A percentile compares a stretch with the other conserved stretches of the same genome.
Evolutionary conservation across 345 rosid species (phyloP).

Genomic region (Citrus reticulata): DNA sequence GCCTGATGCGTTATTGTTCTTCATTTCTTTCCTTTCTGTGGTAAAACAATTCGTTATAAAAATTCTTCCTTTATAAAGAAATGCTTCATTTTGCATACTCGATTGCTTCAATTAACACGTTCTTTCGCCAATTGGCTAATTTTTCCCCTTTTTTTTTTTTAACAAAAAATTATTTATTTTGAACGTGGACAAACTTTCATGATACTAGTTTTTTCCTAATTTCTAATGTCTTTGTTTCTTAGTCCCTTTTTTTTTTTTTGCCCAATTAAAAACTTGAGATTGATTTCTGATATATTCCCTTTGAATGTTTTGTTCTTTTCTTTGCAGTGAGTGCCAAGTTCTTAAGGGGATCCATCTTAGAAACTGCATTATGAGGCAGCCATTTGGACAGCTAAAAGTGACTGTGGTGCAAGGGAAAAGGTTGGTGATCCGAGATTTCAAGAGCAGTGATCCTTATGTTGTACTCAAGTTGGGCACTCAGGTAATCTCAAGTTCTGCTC

Average conservation of each 20-base stretch:
- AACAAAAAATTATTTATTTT: no score
- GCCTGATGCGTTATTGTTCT: background rate
- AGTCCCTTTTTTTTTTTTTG: background rate
- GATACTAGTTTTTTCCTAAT: background rate
- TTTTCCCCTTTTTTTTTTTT: no score
- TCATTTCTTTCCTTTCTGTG: background rate
- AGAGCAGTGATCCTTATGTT: conserved; percentile 96
- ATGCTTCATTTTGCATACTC: background rate
- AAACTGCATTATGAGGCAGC: conserved; percentile 50
- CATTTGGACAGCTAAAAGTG: conserved; percentile 66
- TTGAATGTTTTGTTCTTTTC: background rate
- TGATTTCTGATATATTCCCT: background rate
- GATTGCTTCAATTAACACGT: background rate
- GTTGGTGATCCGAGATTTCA: conserved; percentile 87
- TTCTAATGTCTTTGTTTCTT: background rate
- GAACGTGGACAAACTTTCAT: background rate
- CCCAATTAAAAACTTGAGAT: background rate
- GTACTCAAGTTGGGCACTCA: conserved; percentile 79
- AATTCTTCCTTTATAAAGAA: background rate
- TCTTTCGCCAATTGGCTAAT: background rate
- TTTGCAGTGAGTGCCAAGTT: conserved; percentile 8
- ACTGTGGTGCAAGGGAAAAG: conserved; percentile 73
- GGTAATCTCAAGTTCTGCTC: conserved; percentile 29
- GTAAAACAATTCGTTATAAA: background rate
- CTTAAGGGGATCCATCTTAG: conserved; percentile 6